Conservation (phyloP, 805 yeast genomes). For the Nakazawaea ambrosiae region DNA sequence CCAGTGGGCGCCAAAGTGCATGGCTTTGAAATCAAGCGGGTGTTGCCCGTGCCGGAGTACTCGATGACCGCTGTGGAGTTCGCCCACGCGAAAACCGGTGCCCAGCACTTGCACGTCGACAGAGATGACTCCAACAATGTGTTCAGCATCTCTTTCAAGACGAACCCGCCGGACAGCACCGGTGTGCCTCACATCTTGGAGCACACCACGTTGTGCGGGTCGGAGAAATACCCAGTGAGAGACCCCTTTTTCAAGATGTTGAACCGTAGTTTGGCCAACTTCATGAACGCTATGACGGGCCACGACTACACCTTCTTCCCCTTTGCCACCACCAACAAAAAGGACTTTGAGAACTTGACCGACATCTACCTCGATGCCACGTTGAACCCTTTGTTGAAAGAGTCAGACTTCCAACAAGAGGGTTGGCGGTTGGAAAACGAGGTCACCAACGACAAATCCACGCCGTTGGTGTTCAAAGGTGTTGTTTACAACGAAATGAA, state of each 20-base stretch:
- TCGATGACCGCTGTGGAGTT: slow-evolving; percentile 73
- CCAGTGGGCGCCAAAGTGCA: slow-evolving; percentile 56
- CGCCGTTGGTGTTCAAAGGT: slow-evolving; percentile 78
- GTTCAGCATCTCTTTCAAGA: slow-evolving; percentile 82
- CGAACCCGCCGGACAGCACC: slow-evolving; percentile 90
- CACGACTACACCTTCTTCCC: slow-evolving; percentile 95
- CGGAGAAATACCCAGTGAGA: slow-evolving; percentile 83
- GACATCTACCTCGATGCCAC: slow-evolving; percentile 86
- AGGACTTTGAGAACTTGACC: slow-evolving; percentile 78
- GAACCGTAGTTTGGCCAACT: slow-evolving; percentile 87
- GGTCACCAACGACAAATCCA: slow-evolving; percentile 42
- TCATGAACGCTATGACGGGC: slow-evolving; percentile 99
- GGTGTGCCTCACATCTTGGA: slow-evolving; percentile 96
- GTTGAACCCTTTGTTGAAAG: slow-evolving; percentile 68
- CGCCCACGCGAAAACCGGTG: slow-evolving; percentile 60
- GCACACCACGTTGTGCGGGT: slow-evolving; percentile 95
- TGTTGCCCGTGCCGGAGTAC: slow-evolving; percentile 71
- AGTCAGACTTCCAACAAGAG: slow-evolving; percentile 86
- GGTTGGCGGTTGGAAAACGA: slow-evolving; percentile 94
- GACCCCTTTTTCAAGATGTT: slow-evolving; percentile 98
- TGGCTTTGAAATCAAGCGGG: slow-evolving; percentile 63
- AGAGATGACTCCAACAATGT: slow-evolving; percentile 81
- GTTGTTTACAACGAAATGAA: slow-evolving; percentile 98
- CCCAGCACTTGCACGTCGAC: slow-evolving; percentile 81
- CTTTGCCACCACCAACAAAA: slow-evolving; percentile 84